Conservation (phyloP, 352 stramenopile genomes). For the Pythium chondricola region DNA sequence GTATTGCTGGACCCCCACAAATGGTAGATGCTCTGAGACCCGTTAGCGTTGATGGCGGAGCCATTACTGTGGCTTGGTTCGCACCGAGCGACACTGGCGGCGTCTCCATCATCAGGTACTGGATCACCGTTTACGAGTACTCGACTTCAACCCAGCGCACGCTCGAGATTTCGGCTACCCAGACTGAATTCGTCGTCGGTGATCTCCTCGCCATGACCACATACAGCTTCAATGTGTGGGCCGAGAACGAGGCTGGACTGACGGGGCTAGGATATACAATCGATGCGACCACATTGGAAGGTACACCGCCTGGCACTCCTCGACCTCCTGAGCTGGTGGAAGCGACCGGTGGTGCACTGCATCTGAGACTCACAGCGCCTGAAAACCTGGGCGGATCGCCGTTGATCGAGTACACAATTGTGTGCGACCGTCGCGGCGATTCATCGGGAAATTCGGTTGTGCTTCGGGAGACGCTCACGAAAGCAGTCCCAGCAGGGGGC, state of each 20-base stretch:
- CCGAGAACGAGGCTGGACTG: slow-evolving; percentile 22
- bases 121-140: slow-evolving; percentile 17
- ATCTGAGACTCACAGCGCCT: slow-evolving; percentile 29
- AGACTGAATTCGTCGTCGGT: slow-evolving; percentile 5
- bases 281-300: slow-evolving; percentile 6
- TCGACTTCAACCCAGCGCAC: not conserved
- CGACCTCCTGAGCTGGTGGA: slow-evolving; percentile 22
- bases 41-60: slow-evolving; percentile 20
- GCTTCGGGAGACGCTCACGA: not conserved
- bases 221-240: slow-evolving; percentile 28
- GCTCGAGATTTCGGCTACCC: slow-evolving; percentile 11
- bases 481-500: not conserved
- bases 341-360: slow-evolving; percentile 38
- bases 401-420: slow-evolving; percentile 22
- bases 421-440: slow-evolving; percentile 23
- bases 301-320: slow-evolving; percentile 14
- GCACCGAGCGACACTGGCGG: slow-evolving; percentile 28
- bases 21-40: slow-evolving; percentile 13
- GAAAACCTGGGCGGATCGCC: slow-evolving; percentile 29
- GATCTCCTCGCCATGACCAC: slow-evolving; percentile 19
- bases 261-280: slow-evolving; percentile 1
- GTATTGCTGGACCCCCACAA: slow-evolving; percentile 14
- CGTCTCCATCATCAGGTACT: slow-evolving; percentile 17
- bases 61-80: slow-evolving; percentile 22
- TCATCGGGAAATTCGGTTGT: slow-evolving; percentile 7